phyloP scores from a whole-genome alignment of 306 rosid genomes.

The Dryas alaskensis region DNA sequence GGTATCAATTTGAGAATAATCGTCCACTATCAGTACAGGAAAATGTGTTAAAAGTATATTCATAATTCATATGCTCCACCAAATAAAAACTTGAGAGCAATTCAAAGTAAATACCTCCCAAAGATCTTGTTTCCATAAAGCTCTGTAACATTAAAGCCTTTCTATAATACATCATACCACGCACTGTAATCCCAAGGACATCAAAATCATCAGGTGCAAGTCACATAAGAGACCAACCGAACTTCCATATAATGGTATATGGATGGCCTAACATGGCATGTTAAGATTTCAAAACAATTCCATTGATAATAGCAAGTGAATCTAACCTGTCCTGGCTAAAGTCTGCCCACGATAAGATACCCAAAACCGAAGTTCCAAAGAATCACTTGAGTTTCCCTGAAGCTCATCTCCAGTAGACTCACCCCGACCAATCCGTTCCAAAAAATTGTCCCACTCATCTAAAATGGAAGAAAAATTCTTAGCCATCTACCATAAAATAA shows the following conservation, averaged over 20 bases:
- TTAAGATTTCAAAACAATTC: neutral
- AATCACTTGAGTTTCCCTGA: conserved; percentile 66
- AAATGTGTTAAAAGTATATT: conserved; percentile 15
- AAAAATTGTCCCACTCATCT: conserved; percentile 95
- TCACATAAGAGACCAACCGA: neutral
- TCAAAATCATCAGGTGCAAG: conserved; percentile 15
- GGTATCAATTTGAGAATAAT: conserved; percentile 51
- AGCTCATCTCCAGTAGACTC: conserved; percentile 74
- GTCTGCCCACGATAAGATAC: conserved; percentile 96
- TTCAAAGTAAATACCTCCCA: conserved; percentile 61
- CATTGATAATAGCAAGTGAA: conserved; percentile 9
- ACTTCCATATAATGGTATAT: neutral
- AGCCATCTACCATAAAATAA: conserved; percentile 5
- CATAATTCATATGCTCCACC: conserved; percentile 4
- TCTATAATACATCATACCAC: conserved; percentile 99
- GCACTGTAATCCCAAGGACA: conserved; percentile 60
- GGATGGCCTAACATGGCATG: neutral
- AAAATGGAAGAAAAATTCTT: conserved; percentile 19
- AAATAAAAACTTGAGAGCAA: conserved; percentile 16
- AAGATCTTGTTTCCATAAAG: conserved; percentile 65
- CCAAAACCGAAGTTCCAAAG: conserved; percentile 96
- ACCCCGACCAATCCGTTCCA: conserved; percentile 83
- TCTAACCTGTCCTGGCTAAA: conserved; percentile 90
- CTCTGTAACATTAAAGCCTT: conserved; percentile 97
- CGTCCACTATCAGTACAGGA: conserved; percentile 43